These are phyloP conservation scores for Cicer bijugum DNA, from an alignment of 306 rosid species.

Conservation along the genomic window DNA sequence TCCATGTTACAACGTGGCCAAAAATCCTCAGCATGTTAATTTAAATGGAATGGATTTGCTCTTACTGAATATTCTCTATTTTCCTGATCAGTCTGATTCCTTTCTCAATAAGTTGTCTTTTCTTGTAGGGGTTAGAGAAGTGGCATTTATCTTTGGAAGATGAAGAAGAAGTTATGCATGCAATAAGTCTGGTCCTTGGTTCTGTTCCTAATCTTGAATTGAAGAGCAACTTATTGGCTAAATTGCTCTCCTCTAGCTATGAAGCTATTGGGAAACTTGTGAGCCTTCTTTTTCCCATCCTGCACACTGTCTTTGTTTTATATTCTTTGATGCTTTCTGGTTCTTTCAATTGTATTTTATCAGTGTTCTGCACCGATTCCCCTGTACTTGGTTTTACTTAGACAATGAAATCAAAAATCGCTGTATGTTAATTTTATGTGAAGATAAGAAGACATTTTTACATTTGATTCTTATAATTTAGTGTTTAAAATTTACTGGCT, in stretches of 20 bases:
- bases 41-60: constrained; percentile 20
- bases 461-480: constrained; percentile 16
- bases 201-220: constrained; percentile 79
- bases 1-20: constrained; percentile 16
- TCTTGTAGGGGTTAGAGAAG: constrained; percentile 74
- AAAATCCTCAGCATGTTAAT: constrained; percentile 20
- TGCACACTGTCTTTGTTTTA: constrained; percentile 29
- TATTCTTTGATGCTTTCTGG: constrained; percentile 30
- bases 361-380: constrained; percentile 33
- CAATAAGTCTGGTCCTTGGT: constrained; percentile 79
- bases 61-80: constrained; percentile 17
- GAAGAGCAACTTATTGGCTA: constrained; percentile 82
- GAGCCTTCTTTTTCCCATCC: constrained; percentile 47
- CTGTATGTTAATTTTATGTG: constrained; percentile 17
- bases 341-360: constrained; percentile 41
- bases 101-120: constrained; percentile 38
- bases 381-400: constrained; percentile 23
- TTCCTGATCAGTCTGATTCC: constrained; percentile 34
- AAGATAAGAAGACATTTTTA: not conserved
- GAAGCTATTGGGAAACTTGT: constrained; percentile 92
- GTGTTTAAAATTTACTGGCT: constrained; percentile 10
- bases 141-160: constrained; percentile 87
- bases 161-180: constrained; percentile 92
- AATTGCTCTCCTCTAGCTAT: constrained; percentile 85
- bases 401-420: constrained; percentile 36